Evolutionary conservation across 2,329 filamentous ascomycete genomes (phyloP), one percentile per base, ranked within the genome.

Genomic region (Tothia fuscella): DNA sequence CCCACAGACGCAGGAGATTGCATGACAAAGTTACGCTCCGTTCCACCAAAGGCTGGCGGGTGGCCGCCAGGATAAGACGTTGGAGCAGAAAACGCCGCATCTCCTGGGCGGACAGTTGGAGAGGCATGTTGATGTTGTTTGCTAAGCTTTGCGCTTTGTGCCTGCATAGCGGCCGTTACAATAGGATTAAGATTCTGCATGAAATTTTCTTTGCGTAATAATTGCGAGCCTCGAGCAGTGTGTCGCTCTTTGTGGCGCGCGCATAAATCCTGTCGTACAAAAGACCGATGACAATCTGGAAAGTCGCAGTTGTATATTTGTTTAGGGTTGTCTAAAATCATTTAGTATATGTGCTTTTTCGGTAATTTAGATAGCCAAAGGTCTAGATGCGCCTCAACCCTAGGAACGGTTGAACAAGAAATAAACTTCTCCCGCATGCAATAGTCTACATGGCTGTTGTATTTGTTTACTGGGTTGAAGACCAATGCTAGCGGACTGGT

Each of bases 241-340:
- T 69, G 64, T 49, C 65, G 56, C 53, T 68, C 65, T 49, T 63
- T 65, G 58, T 70, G 67, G 46, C 66, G 79, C 55, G 91, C 82
- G 56, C 91, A 87, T 45, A 98, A 70, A 60, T 98, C 91, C 50
- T 93, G 85, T 48, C 91, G 79, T 44, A 96, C 89, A 64, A 96
- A 98, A 24, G 83, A 80, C 39, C 89, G 81, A 46, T 80, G 77
- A 61, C 91, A 98, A 55, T 88, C 86, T 16, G 85, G 84, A 53
- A 88, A 94, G 56, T 93, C 85, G 67, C 91, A 96, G 55, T 78
- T 77, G 58, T 93, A 96, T 42, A 94, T 93, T 57, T 93, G 85
- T 63, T 95, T 95, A 14, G 89, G 89, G 44, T 84, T 82, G 63
- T 96, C 12, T 25, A 25, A 24, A 7, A 22, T 29, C 14, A n/a